A percentile compares a stretch with the other conserved stretches of the same genome.
These are phyloP conservation scores for Barnettozyma siamensis DNA, from an alignment of 805 yeast genomes.

Conservation along the genomic window DNA sequence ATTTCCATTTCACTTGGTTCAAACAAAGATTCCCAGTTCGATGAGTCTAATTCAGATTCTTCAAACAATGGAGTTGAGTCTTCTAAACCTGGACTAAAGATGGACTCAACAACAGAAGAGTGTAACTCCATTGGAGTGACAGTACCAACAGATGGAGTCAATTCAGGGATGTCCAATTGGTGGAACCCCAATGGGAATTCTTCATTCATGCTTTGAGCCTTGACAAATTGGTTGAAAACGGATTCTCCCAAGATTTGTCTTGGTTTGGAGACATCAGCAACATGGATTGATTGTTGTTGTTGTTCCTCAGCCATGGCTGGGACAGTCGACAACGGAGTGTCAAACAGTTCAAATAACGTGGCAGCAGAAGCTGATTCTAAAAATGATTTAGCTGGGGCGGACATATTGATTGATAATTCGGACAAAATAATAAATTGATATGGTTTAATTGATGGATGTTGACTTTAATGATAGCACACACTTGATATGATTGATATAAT, in stretches of 20 bases:
- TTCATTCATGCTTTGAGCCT: conserved; percentile 15
- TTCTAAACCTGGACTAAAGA: conserved; percentile 34
- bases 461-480: no score
- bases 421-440: neutral
- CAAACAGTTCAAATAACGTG: conserved; percentile 24
- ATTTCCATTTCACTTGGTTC: conserved; percentile 29
- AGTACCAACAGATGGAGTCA: conserved; percentile 26
- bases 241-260: conserved; percentile 26
- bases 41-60: conserved; percentile 28
- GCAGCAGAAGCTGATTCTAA: conserved; percentile 16
- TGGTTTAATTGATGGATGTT: neutral
- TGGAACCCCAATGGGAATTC: conserved; percentile 21
- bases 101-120: conserved; percentile 59
- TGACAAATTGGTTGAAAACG: conserved; percentile 22
- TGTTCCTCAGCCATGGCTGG: conserved; percentile 6
- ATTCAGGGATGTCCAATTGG: conserved; percentile 19
- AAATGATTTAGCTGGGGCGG: conserved; percentile 9
- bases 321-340: conserved; percentile 15
- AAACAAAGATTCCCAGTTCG: conserved; percentile 63
- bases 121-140: conserved; percentile 49
- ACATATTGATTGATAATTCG: conserved; percentile 5
- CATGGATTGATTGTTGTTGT: neutral
- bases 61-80: conserved; percentile 61
- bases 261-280: conserved; percentile 16
- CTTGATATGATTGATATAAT: conserved; percentile 2